These are phyloP conservation scores for Cryptococcus maquisensis DNA, from an alignment of 1,284 basidiomycete species.

Conservation along the genomic window DNA sequence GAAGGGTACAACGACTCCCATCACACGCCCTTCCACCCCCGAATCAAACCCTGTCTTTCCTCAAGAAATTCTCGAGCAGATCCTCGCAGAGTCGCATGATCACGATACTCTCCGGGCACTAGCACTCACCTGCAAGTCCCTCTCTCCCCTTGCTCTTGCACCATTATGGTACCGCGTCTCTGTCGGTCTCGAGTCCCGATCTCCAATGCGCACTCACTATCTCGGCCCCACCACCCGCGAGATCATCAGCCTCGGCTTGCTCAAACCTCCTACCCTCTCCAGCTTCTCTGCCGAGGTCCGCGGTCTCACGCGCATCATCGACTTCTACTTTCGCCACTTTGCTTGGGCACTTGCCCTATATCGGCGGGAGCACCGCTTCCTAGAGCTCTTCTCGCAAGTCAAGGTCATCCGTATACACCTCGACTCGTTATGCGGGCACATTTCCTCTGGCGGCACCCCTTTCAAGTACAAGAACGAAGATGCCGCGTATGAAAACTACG, in stretches of 20 bases:
- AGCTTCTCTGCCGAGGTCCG: background rate
- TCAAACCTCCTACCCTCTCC: background rate
- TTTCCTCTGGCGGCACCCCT: background rate
- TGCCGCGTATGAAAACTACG: background rate
- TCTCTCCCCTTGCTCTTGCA: background rate
- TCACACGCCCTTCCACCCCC: background rate
- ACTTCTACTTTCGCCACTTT: constrained; percentile 1
- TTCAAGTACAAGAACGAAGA: background rate
- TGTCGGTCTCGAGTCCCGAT: background rate
- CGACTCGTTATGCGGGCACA: background rate
- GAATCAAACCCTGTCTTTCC: background rate
- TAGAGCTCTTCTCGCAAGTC: background rate
- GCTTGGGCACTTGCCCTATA: constrained; percentile 1
- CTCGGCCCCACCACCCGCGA: background rate
- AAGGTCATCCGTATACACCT: background rate
- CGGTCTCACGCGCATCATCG: background rate
- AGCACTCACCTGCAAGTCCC: background rate
- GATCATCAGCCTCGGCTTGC: background rate
- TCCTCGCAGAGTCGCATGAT: background rate
- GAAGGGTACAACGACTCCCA: background rate
- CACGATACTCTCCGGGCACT: background rate
- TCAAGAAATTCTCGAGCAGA: background rate
- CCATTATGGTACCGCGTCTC: background rate
- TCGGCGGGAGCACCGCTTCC: background rate
- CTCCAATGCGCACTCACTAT: background rate